These are phyloP conservation scores for Penicillium sp. DNA, from an alignment of 2,329 filamentous ascomycete genomes.

Conservation along the genomic window DNA sequence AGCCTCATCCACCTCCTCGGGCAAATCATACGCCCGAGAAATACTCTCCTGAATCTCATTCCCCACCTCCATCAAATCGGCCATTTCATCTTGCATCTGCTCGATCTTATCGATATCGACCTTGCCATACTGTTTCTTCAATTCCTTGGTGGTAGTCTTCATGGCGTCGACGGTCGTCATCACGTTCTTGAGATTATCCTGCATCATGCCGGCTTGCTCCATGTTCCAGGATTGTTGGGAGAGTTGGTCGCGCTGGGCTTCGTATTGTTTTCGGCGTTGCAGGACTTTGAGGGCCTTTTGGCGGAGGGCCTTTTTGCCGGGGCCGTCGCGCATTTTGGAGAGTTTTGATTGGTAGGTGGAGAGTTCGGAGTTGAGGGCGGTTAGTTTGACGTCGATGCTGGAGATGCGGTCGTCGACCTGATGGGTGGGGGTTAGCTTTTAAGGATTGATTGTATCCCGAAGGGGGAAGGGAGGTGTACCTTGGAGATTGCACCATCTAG, in stretches of 20 bases:
- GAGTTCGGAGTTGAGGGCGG: conserved; percentile 89
- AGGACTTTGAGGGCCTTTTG: conserved; percentile 94
- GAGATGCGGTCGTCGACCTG: conserved; percentile 81
- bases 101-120: conserved; percentile 98
- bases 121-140: conserved; percentile 94
- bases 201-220: conserved; percentile 98
- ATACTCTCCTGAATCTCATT: conserved; percentile 98
- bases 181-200: conserved; percentile 96
- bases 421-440: conserved; percentile 15
- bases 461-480: conserved; percentile 54
- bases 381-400: conserved; percentile 91
- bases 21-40: conserved; percentile 87
- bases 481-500: conserved; percentile 82
- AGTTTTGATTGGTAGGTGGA: conserved; percentile 86
- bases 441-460: background rate
- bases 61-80: conserved; percentile 93
- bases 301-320: conserved; percentile 89
- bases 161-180: conserved; percentile 98
- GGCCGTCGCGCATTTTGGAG: conserved; percentile 90
- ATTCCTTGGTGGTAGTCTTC: conserved; percentile 93
- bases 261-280: conserved; percentile 92
- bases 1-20: conserved; percentile 95
- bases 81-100: conserved; percentile 98
- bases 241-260: conserved; percentile 90
- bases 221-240: conserved; percentile 98